These are phyloP conservation scores for Pyrenophora seminiperda DNA, from an alignment of 2,329 filamentous ascomycete genomes.

Conservation along the genomic window DNA sequence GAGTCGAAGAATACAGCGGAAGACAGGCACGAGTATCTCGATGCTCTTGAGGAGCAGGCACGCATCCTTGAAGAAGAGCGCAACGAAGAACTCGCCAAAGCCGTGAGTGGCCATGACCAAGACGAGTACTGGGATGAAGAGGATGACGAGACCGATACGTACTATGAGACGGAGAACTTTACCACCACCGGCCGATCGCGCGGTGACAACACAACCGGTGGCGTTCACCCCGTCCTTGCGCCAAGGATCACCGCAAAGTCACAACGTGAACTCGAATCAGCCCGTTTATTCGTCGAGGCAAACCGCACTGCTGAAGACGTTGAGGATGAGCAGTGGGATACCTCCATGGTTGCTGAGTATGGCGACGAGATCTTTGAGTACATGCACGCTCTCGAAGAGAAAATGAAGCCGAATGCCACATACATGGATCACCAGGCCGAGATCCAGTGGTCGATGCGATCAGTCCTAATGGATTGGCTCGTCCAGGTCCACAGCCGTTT, in stretches of 20 bases:
- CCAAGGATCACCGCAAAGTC: constrained; percentile 73
- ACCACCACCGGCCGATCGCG: constrained; percentile 78
- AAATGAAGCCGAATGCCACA: constrained; percentile 83
- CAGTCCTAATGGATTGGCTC: constrained; percentile 96
- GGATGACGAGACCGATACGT: constrained; percentile 78
- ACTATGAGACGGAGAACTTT: constrained; percentile 71
- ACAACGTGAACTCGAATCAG: constrained; percentile 72
- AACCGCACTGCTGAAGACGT: constrained; percentile 73
- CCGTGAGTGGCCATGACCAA: constrained; percentile 51
- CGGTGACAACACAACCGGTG: constrained; percentile 72
- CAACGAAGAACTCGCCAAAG: constrained; percentile 44
- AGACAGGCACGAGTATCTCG: constrained; percentile 44
- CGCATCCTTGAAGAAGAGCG: constrained; percentile 44
- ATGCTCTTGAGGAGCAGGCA: constrained; percentile 46
- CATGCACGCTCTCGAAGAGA: constrained; percentile 85
- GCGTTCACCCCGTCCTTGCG: constrained; percentile 68
- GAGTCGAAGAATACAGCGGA: constrained; percentile 28
- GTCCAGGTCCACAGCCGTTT: constrained; percentile 96
- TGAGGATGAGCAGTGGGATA: constrained; percentile 89
- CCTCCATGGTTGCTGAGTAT: constrained; percentile 97
- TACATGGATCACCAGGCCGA: constrained; percentile 99
- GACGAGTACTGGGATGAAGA: constrained; percentile 76
- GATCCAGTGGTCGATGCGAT: constrained; percentile 98
- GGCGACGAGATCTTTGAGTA: constrained; percentile 94
- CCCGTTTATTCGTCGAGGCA: constrained; percentile 68